Base-by-base conservation (phyloP, 768 basidiomycete species). In the Saitozyma sp. region DNA sequence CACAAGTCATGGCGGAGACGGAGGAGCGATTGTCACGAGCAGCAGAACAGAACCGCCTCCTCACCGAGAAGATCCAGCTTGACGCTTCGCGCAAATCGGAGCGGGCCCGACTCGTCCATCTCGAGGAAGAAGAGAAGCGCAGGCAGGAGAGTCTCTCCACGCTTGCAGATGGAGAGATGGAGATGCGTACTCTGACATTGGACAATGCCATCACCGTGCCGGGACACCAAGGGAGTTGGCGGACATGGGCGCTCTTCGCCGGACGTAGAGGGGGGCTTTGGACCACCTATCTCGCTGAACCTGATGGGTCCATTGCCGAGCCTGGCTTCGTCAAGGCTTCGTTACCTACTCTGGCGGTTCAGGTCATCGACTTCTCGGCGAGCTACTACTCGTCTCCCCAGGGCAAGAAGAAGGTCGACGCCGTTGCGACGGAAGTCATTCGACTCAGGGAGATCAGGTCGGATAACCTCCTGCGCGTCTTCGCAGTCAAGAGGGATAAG, bases 271-370 rank as follows among this genome's bases (percentile, higher is more conserved):
- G 75, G 14, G 43, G 59, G 2, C 48, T 77, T 39, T 78, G 75
- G 74, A 76, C 70, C 9, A 61, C 58, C 5, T 78, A 75, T 53
- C 63, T 63, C 53, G 77, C 70, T 39, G 77, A 78, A 62, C 73
- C 69, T 1, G 50, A 59, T 17, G 64, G 40, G n/a, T 48, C 19
- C 11, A 41, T 57, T 6, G 10, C 67, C 8, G 45, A 61, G 37
- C 42, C 57, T 7, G 38, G 29, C 3, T 73, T 71, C 48, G 67
- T 70, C 50, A 65, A 66, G 49, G 65, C 67, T 1, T 53, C 65
- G 1, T 54, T 67, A 11, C 73, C 70, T 11, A 56, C 55, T 16
- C 37, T 74, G 9, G 45, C 51, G 9, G 72, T 75, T 1, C 69
- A 75, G 43, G 64, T 78, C 43, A 58, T 78, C 62, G 77, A 78